Conservation (phyloP, 805 yeast species). For the Teunomyces tritomae region DNA sequence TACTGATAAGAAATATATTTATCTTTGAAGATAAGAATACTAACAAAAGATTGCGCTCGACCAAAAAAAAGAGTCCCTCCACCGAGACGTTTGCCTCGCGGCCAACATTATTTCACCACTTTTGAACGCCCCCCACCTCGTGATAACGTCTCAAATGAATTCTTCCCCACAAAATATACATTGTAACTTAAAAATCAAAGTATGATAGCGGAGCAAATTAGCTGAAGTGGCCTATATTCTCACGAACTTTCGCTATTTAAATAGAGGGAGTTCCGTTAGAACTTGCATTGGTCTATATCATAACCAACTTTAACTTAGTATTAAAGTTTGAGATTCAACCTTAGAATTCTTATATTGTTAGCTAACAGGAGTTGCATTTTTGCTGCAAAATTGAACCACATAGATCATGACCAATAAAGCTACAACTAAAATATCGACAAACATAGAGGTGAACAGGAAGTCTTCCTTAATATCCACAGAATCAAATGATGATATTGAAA, state of each 20-base stretch:
- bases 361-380: neutral
- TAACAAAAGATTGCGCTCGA: neutral
- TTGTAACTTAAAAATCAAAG: neutral
- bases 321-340: neutral
- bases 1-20: neutral
- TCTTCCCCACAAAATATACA: neutral
- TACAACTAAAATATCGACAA: conserved; percentile 5
- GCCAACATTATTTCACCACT: neutral
- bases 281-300: neutral
- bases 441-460: conserved; percentile 6
- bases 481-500: neutral
- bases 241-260: neutral
- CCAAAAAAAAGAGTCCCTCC: neutral
- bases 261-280: neutral
- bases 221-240: neutral
- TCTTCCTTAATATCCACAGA: conserved; percentile 5
- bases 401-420: conserved; percentile 4
- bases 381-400: neutral
- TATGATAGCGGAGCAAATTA: neutral
- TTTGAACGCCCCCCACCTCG: neutral
- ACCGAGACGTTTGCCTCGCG: neutral
- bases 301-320: neutral
- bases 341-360: neutral
- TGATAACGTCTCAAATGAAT: neutral
- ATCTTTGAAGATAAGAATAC: neutral